These are phyloP conservation scores for Ceratocystis variospora DNA, from an alignment of 2,329 filamentous ascomycete species.

Conservation along the genomic window DNA sequence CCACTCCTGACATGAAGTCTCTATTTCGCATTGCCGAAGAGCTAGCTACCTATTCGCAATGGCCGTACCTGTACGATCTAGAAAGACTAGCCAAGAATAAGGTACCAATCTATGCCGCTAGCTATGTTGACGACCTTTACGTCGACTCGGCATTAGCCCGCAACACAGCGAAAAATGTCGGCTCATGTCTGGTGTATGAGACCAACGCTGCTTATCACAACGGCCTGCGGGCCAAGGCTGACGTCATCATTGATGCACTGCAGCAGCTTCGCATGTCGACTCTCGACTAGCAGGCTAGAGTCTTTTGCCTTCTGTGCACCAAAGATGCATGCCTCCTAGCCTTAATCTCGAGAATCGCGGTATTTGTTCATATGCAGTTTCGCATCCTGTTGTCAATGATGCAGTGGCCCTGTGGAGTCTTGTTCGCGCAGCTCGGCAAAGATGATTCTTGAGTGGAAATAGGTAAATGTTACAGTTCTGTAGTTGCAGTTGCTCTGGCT, in stretches of 20 bases:
- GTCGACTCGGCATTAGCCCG: conserved; percentile 64
- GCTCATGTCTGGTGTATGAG: conserved; percentile 63
- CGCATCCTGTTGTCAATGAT: background rate
- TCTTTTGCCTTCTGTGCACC: background rate
- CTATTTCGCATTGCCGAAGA: conserved; percentile 55
- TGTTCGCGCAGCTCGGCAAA: background rate
- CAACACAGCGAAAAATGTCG: conserved; percentile 61
- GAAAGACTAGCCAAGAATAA: conserved; percentile 59
- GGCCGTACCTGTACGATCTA: conserved; percentile 65
- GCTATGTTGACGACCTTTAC: conserved; percentile 82
- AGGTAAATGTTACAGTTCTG: background rate
- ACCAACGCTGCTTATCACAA: conserved; percentile 85
- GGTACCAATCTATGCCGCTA: conserved; percentile 75
- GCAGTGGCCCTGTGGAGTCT: background rate
- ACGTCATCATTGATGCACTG: conserved; percentile 49
- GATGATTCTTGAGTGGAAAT: background rate
- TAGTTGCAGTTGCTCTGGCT: background rate
- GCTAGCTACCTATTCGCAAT: conserved; percentile 53
- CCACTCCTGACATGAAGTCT: conserved; percentile 59
- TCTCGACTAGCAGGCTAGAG: conserved; percentile 12
- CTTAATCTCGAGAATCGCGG: background rate
- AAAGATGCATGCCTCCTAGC: background rate
- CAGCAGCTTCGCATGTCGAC: conserved; percentile 38
- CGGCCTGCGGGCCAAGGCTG: conserved; percentile 56
- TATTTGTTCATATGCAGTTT: background rate